These are phyloP conservation scores for Mycena rebaudengoi DNA, from an alignment of 768 basidiomycete species.

Conservation along the genomic window DNA sequence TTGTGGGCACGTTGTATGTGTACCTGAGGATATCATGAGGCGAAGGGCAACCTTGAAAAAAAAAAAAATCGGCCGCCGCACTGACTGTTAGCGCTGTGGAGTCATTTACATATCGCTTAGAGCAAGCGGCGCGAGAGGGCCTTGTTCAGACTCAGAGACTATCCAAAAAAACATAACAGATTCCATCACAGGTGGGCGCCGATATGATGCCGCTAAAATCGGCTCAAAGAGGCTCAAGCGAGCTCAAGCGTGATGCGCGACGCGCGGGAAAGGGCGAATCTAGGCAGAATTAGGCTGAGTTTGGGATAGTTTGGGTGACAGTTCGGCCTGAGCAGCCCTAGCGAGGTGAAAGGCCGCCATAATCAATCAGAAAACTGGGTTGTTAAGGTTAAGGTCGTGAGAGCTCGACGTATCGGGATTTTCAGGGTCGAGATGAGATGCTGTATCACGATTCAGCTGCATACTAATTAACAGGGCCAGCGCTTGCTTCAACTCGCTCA, in stretches of 20 bases:
- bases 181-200: background rate
- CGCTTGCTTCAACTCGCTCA: slow-evolving; percentile 21
- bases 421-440: slow-evolving; percentile 22
- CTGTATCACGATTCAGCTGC: slow-evolving; percentile 21
- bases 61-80: too few relatives aligned
- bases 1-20: too few relatives aligned
- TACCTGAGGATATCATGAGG: too few relatives aligned
- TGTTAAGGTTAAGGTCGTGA: slow-evolving; percentile 25
- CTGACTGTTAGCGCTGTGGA: too few relatives aligned
- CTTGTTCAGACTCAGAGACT: too few relatives aligned
- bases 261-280: background rate
- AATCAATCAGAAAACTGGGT: slow-evolving; percentile 20
- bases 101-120: too few relatives aligned
- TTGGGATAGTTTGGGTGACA: too few relatives aligned
- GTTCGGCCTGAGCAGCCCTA: too few relatives aligned
- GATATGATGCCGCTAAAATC: background rate
- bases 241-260: slow-evolving; percentile 9
- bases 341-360: background rate
- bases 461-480: slow-evolving; percentile 11
- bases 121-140: too few relatives aligned
- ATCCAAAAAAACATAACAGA: background rate
- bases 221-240: background rate
- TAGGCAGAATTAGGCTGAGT: too few relatives aligned
- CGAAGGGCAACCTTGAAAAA: too few relatives aligned
- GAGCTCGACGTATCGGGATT: slow-evolving; percentile 23